Conservation (phyloP, 106 monocot genomes). For the Dioscorea dumetorum region DNA sequence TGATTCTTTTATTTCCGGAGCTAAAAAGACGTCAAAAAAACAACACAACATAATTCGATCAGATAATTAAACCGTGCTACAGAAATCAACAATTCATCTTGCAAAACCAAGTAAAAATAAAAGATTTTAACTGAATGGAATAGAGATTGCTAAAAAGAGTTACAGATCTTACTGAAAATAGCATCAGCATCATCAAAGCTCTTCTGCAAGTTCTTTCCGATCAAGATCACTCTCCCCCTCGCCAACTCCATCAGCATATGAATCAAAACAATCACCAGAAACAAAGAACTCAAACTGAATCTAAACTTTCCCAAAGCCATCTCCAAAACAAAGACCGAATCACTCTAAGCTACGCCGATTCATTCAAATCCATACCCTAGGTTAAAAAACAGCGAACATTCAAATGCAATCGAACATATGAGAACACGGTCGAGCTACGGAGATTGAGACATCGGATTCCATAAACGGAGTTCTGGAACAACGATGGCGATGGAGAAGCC, state of each 20-base stretch:
- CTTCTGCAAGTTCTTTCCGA: slow-evolving; percentile 1
- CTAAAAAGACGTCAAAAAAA: slow-evolving; percentile 17
- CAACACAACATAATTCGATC: not conserved
- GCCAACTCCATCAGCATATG: slow-evolving; percentile 1
- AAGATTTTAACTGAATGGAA: not conserved
- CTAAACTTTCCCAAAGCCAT: not conserved
- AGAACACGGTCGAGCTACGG: too few species aligned
- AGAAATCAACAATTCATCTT: not conserved
- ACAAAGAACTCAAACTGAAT: not conserved
- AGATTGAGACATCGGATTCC: too few species aligned
- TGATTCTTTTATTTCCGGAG: slow-evolving; percentile 44
- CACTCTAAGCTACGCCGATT: too few species aligned
- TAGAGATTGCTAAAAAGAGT: not conserved
- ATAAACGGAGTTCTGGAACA: too few species aligned
- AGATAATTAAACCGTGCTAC: not conserved
- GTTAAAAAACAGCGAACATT: too few species aligned
- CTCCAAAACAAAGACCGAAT: not conserved
- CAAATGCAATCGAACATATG: too few species aligned
- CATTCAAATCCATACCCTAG: too few species aligned
- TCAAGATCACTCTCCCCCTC: slow-evolving; percentile 6
- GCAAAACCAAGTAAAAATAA: not conserved
- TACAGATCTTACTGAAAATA: slow-evolving; percentile 8
- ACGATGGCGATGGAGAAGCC: too few species aligned
- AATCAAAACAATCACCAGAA: not conserved
- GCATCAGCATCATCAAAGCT: slow-evolving; percentile 2